Conservation (phyloP, 1,284 basidiomycete genomes). For the Tremellales sp. region DNA sequence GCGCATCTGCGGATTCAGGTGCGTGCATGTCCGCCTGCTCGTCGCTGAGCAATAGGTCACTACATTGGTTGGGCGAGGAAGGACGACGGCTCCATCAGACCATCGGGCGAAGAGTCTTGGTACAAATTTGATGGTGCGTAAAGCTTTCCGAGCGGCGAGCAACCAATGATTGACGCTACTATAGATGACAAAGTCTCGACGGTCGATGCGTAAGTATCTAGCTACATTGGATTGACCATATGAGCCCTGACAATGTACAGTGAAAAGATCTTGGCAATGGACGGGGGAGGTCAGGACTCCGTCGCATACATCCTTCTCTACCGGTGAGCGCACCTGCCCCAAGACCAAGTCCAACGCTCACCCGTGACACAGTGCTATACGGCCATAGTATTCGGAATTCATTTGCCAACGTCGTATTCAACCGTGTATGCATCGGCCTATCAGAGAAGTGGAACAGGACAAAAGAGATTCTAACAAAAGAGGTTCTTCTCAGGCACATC, state of each 20-base stretch:
- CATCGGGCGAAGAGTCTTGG: conserved; percentile 55
- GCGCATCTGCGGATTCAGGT: conserved; percentile 82
- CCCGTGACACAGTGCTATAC: no score
- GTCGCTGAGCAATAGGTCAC: conserved; percentile 55
- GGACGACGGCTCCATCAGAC: conserved; percentile 18
- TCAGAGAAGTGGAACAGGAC: no score
- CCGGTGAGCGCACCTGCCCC: no score
- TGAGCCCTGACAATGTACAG: no score
- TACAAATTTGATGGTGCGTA: conserved; percentile 58
- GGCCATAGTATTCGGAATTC: no score
- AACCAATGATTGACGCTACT: conserved; percentile 40
- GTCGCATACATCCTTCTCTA: conserved; percentile 84
- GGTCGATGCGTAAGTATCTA: conserved; percentile 26
- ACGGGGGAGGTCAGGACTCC: conserved; percentile 78
- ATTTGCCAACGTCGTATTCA: no score
- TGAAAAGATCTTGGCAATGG: conserved; percentile 75
- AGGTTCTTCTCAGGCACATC: no score
- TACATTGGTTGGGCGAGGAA: conserved; percentile 71
- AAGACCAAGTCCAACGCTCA: no score
- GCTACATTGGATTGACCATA: conserved; percentile 41
- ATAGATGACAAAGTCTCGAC: conserved; percentile 80
- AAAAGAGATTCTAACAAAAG: no score
- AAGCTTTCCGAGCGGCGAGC: conserved; percentile 8
- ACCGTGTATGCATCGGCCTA: no score
- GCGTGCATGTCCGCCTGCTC: conserved; percentile 22